Evolutionary conservation across 805 yeast species (phyloP), one percentile per base, ranked within the genome.

Genomic region (Lipomyces sp.): DNA sequence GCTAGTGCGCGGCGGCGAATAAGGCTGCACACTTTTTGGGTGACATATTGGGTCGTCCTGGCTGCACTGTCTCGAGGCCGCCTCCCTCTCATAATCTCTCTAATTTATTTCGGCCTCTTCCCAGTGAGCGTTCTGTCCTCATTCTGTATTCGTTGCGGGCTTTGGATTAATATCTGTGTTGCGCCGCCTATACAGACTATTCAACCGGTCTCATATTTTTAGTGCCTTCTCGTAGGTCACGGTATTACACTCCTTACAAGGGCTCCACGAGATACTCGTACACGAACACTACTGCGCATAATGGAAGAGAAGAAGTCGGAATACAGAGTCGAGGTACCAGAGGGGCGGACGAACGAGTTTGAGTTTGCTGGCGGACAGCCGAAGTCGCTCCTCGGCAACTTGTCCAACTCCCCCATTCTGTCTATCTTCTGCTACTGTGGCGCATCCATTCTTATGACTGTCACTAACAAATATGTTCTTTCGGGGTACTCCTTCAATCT

Each of bases 401-500:
- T 62, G 59, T 24, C 60, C 29, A 68, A 66, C 60, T 68, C 71
- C 48, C 71, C 72, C 33, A 13, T 64, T 53, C 29, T 70, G 30
- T 71, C 73, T 42, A 69, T 70, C 59, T 60, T 70, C 55, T 53
- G 62, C 48, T 95, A 95, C 86, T 95, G 99, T 84, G 83, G 84
- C 63, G 90, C 99, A 30, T 95, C 99, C 32, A 95, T 95, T 73
- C 81, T 95, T 77, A 95, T 95, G 99, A 95, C 99, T 37, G 92
- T 93, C 69, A 93, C 98, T 67, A 95, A 95, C 85, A 95, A 95
- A 81, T 94, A 88, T 77, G 98, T 95, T 66, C 89, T 95, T 66
- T 85, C 90, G 32, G 92, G 90, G 35, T 86, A 90, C 77, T 84
- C 88, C 77, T 87, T 87, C 79, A 87, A 87, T 79, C 85, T 95